Evolutionary conservation across 768 basidiomycete species (phyloP).

Genomic region (Lactarius evosmus): DNA sequence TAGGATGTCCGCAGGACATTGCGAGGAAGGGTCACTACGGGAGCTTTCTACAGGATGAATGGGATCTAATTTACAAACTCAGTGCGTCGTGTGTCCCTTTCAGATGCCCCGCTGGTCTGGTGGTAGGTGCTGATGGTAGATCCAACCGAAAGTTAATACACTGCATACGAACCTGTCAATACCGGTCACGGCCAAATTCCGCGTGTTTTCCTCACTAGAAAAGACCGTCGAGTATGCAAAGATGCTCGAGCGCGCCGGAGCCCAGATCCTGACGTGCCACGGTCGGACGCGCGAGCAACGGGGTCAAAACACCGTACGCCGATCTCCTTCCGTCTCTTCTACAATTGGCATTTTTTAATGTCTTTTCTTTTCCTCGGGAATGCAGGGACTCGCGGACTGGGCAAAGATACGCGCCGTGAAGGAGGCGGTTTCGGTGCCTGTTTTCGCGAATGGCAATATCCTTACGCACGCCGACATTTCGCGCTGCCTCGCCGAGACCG

Average conservation of each 20-base stretch:
- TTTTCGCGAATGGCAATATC: constrained; percentile 97
- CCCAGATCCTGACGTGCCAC: constrained; percentile 92
- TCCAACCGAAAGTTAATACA: constrained; percentile 62
- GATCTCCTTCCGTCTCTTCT: constrained; percentile 1
- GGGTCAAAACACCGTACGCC: constrained; percentile 70
- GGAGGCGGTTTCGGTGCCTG: constrained; percentile 82
- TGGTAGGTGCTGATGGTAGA: neutral
- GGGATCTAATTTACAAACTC: constrained; percentile 80
- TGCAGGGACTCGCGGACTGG: constrained; percentile 85
- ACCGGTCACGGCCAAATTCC: constrained; percentile 97
- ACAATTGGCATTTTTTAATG: neutral
- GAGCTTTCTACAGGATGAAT: constrained; percentile 90
- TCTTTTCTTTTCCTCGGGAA: no score
- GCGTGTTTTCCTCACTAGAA: constrained; percentile 80
- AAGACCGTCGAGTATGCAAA: constrained; percentile 92
- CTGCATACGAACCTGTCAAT: constrained; percentile 79
- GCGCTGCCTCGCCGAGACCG: constrained; percentile 76
- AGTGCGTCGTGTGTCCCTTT: constrained; percentile 45
- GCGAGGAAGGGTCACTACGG: constrained; percentile 86
- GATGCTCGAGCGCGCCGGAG: constrained; percentile 94
- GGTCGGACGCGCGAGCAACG: constrained; percentile 90
- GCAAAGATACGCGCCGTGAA: constrained; percentile 88
- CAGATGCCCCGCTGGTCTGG: neutral
- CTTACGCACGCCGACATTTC: constrained; percentile 82
- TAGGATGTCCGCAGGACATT: constrained; percentile 95